Base-by-base conservation (phyloP, 2,329 filamentous ascomycete genomes). In the Ophiostoma piceae region DNA sequence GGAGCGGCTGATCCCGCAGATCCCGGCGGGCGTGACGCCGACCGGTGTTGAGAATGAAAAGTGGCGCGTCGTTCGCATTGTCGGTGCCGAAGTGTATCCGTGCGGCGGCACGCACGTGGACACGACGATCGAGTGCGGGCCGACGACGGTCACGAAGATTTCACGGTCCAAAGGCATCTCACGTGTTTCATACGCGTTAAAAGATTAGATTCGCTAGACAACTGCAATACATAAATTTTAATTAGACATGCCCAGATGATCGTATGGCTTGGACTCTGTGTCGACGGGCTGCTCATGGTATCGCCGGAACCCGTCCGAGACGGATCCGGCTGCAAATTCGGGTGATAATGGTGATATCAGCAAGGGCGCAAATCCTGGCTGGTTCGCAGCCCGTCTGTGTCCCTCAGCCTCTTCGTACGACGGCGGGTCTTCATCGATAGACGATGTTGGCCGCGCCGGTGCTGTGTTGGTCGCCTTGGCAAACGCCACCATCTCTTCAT, bases 51-150 rank as follows among this genome's bases (percentile, higher is more conserved):
- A 85, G 84, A 32, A 65, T 39, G 84, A 84, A 73, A 87, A 85
- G 76, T 86, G 89, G 41, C 81, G 90, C 9, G 88, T 92, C 0
- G 89, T 92, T 32, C 84, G 86, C 71, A 90, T 92, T 71, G 84
- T 87, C 0, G 89, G 89, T 0, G 84, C 85, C 0, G 90, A 89
- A 74, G 84, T 84, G 35, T 92, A 92, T 79, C 89, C 90, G 0
- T 92, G 90, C 77, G 90, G 90, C 8, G 90, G 90, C 0, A 92
- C 90, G 35, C 90, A 92, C 80, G 89, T 92, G 3, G 80, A 84
- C 39, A 83, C 79, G 22, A 89, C 88, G 26, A 81, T 84, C 70
- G 74, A 83, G 71, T 87, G 85, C 74, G 87, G 88, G 0, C 83
- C 84, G 76, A 86, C 87, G 5, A 84, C 80, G 2, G 87, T 92